Base-by-base conservation (phyloP, 805 yeast genomes). In the Teunomyces lycoperdinae region DNA sequence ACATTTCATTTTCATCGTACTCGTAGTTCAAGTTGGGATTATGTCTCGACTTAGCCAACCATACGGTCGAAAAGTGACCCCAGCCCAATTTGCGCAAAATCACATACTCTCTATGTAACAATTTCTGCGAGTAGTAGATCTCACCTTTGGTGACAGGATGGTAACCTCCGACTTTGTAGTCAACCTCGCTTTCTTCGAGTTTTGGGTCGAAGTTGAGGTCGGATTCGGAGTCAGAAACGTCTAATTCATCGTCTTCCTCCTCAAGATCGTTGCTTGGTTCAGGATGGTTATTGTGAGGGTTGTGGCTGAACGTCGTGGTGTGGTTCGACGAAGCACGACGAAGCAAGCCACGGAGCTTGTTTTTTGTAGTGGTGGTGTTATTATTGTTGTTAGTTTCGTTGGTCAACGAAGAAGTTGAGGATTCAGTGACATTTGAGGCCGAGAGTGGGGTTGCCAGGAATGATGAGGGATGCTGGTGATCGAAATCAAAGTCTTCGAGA, bases 51-150 rank as follows among this genome's bases (percentile, higher is more conserved):
- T 63, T 58, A 0, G 85, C 85, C 27, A 83, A 62, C 87, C 87
- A 83, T n/a, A 83, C 88, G 1, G 87, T 82, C 34, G 85, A 79
- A 55, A 83, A 83, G 57, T 83, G 86, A 31, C 89, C 88, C 86
- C 86, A 81, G 2, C 89, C 89, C 7, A 83, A 66, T 60, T 83
- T 83, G 27, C 86, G 66, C 16, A 79, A 67, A 24, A 81, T 64
- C 7, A 66, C 58, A 59, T 81, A 81, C 32, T 61, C 61, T 26
- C 73, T 67, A 47, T 71, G 66, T 2, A 66, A 57, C 45, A 60
- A 54, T 34, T 57, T 62, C 42, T 68, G 61, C 6, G 69, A 59
- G 34, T 79, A 79, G 56, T 80, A 79, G 11, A 64, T 58, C 54
- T 83, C 87, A 28, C 83, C 82, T 28, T 79, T 72, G 47, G 55